Base-by-base conservation (phyloP, 768 basidiomycete species). In the Podaxis mareebaensis region DNA sequence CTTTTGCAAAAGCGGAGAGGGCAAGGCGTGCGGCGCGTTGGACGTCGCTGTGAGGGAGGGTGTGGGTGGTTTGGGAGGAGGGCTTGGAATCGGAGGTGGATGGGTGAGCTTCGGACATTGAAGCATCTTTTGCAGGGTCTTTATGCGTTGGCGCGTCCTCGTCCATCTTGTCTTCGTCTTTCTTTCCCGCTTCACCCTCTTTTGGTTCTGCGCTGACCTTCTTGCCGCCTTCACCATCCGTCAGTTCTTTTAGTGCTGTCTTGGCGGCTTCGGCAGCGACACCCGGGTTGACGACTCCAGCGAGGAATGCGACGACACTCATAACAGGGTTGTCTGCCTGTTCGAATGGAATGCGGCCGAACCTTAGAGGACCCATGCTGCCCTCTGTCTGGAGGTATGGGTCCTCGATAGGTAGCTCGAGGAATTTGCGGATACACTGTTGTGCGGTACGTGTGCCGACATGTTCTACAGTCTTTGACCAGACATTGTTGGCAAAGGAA, bases 301-400 rank as follows among this genome's bases (percentile, higher is more conserved):
- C 95, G 24, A 99, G 81, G 79, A 98, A 99, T 2, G 97, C 95
- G 22, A 99, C 96, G 26, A 99, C 97, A 74, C 92, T 94, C 95
- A 99, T 95, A n/a, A 99, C 94, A 0, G 97, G 97, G 71, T 99
- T 98, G 71, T 99, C 97, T 4, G 92, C 87, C 73, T 95, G 92
- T 68, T 94, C 91, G 72, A 98, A 97, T 0, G 96, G 96, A 59
- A 97, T 82, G 13, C 90, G 77, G 0, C 88, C 86, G 60, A 88
- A 94, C 61, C 90, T 77, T 49, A 96, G 76, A 1, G 89, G 80
- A 10, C 93, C 93, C 77, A 89, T 83, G 22, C 88, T 86, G 2
- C 83, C 91, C 70, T 93, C 91, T 2, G 85, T 82, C 36, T 87
- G 85, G 48, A 98, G 77, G 73, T 96, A 99, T 13, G 90, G 88